Base-by-base conservation (phyloP, 176 grass and related monocot genomes). In the Pharus latifolius region DNA sequence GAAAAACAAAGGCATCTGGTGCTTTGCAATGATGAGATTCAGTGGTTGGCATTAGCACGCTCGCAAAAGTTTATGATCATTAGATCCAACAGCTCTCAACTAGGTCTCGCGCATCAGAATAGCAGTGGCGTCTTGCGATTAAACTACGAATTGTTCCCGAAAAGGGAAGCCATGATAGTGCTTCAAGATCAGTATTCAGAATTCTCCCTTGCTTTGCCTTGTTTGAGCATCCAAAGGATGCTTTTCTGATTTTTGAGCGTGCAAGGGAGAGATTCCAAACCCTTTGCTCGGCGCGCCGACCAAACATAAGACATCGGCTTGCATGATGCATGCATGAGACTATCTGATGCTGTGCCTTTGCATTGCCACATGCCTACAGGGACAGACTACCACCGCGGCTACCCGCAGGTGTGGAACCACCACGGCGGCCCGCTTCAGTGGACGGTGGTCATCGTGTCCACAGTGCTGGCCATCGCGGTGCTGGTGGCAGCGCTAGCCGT, bases 381-480 rank as follows among this genome's bases (percentile, higher is more conserved):
- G 26, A 38, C 18, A 6, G 22, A 16, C 6, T 41, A 14, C 25
- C 5, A 0, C 45, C 11, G 10, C 28, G 34, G 0, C 26, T 17
- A 20, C 12, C 4, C 18, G 25, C 23, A 7, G 8, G 29, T 27
- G 1, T 4, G 5, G 29, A 38, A 5, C 35, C 35, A 38, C 35
- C 35, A 38, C 35, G 2, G 0, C n/a, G 42, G 73, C 32, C 14
- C 17, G 11, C 14, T 73, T 28, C 10, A 69, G 50, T 92, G 89
- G 89, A n/a, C 62, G 15, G 12, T 17, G 30, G 73, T 49, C 49
- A 75, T 85, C 49, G 49, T 88, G 16, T 85, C 72, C 82, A 84
- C 85, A 43, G 66, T 71, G 47, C 77, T 85, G 1, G 89, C 89
- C 17, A 25, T 87, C 0, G 61, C 40, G 29, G 80, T 88, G 18